Evolutionary conservation across 805 yeast species (phyloP), one percentile per base, ranked within the genome.

Genomic region (Clavispora fructus): DNA sequence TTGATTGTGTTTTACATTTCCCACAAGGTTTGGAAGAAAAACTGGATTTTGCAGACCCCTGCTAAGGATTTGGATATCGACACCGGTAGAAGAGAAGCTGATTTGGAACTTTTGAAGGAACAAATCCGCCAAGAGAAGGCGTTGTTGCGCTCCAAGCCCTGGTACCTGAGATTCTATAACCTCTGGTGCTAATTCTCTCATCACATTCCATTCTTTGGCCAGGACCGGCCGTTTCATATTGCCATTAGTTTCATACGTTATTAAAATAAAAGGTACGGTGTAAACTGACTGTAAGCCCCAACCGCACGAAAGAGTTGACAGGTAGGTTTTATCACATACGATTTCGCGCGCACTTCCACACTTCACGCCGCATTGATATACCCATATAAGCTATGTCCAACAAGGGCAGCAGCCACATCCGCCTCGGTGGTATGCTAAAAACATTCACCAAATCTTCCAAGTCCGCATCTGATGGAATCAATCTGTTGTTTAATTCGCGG

Each of bases 31-130:
- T 76, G 74, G 73, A 69, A 67, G 48, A 73, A 63, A 50, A 74
- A 74, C 50, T 75, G 77, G 74, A 61, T 59, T 28, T 58, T 69
- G 14, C 73, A 71, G 55, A 62, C 75, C 47, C 69, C 70, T 40
- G 68, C 78, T 30, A 55, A 61, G 39, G 77, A 78, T 30, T 76
- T 83, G 54, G 86, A 82, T 53, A 60, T 83, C 37, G 84, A 79
- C 57, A 70, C 79, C 41, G 90, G 90, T 44, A 77, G 86, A 61
- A 74, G 85, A 52, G 79, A 77, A 39, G 54, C 75, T 23, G 87
- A 83, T 56, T 54, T 80, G 49, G 86, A 82, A 32, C 62, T 77
- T 41, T 59, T 82, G 46, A 71, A 66, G 52, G 82, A 76, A 58
- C 69, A 66, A 49, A 42, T 55, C 17, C 51, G 55, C 37, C 54